Evolutionary conservation across 2,329 filamentous ascomycete species (phyloP), one percentile per base, ranked within the genome.

Genomic region (Triangularia setosa): DNA sequence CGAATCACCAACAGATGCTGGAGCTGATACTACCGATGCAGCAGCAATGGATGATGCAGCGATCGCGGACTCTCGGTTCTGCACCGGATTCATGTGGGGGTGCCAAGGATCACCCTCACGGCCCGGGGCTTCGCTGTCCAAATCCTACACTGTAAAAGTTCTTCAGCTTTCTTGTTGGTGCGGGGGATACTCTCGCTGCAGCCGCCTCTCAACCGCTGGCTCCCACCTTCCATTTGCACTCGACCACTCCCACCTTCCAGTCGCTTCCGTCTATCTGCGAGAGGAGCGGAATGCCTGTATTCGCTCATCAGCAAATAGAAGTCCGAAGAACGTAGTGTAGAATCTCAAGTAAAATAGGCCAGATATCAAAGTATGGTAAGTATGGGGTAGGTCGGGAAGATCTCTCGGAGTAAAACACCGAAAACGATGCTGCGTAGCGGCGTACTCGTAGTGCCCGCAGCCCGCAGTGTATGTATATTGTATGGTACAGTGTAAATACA

Each of bases 61-160:
- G 48, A 54, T 54, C 48, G 21, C 48, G 48, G 48, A 54, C 25
- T 55, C 21, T 24, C 23, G 24, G 23, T 28, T 27, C n/a, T 33
- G 33, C 40, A 53, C 58, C 58, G 58, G 58, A 60, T 40, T 24
- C 14, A 27, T 60, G 58, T 60, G 58, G 58, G 58, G 58, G 58
- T 60, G 40, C 58, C 58, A 60, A 60, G 58, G 14, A 27, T 27
- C 52, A 28, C 23, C 52, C 27, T 14, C 40, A 48, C 40, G 52
- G 52, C 21, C 52, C 24, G 52, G n/a, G n/a, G n/a, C 27, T 59
- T 59, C 57, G 57, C 30, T 35, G 21, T 59, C 57, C 33, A 25
- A 27, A 33, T 59, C 14, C 25, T 21, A 48, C 40, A 48, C 40
- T 48, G 40, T 18, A 11, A 21, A 44, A 21, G 40, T 48, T 48